phyloP scores from a whole-genome alignment of 768 basidiomycete genomes.

The Auricularia auricula-judae region DNA sequence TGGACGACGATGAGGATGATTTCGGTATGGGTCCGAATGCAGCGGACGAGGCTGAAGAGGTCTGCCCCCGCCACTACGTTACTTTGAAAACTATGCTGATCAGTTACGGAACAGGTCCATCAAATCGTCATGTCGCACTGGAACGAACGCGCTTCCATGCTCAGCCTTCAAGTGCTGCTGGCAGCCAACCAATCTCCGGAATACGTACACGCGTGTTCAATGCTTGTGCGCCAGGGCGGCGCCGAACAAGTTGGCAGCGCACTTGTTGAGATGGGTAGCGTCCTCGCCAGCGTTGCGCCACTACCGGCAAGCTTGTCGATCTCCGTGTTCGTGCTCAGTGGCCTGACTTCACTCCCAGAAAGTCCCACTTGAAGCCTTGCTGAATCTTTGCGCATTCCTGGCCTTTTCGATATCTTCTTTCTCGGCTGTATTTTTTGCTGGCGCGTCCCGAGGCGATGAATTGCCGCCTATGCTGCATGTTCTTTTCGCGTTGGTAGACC shows the following conservation, averaged over 20 bases:
- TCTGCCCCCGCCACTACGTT: background rate
- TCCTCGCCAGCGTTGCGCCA: slow-evolving; percentile 8
- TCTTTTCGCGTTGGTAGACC: background rate
- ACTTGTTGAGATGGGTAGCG: slow-evolving; percentile 13
- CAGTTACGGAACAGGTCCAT: background rate
- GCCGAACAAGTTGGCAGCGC: slow-evolving; percentile 1
- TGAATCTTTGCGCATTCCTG: background rate
- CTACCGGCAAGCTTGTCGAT: slow-evolving; percentile 9
- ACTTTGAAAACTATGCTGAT: background rate
- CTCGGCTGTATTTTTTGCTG: background rate
- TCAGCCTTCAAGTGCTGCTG: background rate
- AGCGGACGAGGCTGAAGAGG: background rate
- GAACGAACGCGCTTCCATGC: background rate
- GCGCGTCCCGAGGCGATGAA: background rate
- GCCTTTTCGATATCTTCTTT: background rate
- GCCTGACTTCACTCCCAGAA: too few relatives aligned
- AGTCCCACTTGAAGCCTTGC: background rate
- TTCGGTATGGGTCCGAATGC: background rate
- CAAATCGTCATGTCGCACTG: background rate
- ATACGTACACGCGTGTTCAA: background rate
- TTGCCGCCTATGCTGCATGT: background rate
- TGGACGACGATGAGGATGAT: background rate
- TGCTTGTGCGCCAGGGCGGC: background rate
- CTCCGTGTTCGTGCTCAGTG: too few relatives aligned
- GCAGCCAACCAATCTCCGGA: background rate